A percentile compares a stretch with the other conserved stretches of the same genome.
These are phyloP conservation scores for Curvularia hawaiiensis DNA, from an alignment of 2,329 filamentous ascomycete species.

Conservation along the genomic window DNA sequence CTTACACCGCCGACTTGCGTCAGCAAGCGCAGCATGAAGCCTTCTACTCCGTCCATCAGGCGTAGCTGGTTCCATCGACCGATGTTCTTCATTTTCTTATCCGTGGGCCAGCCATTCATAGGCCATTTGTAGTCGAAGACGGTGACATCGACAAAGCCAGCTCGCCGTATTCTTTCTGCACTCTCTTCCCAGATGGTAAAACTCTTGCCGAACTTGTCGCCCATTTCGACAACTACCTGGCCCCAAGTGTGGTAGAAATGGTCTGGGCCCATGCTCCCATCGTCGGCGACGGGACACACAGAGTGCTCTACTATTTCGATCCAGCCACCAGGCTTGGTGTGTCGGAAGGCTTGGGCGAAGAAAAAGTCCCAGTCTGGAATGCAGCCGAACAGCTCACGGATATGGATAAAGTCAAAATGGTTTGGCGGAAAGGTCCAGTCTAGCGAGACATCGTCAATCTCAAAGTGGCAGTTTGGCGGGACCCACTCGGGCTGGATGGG, in stretches of 20 bases:
- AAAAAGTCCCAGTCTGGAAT: conserved; percentile 55
- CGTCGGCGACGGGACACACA: conserved; percentile 47
- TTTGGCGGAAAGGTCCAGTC: conserved; percentile 49
- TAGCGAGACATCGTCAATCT: conserved; percentile 53
- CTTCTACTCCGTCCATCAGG: conserved; percentile 46
- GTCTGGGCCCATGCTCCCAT: conserved; percentile 46
- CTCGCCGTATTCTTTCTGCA: conserved; percentile 37
- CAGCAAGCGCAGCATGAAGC: conserved; percentile 45
- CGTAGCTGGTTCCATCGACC: conserved; percentile 46
- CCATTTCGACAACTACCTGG: conserved; percentile 41
- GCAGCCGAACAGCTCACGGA: conserved; percentile 53
- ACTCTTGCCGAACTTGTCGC: conserved; percentile 46
- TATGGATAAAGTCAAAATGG: conserved; percentile 53
- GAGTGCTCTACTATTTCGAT: conserved; percentile 52
- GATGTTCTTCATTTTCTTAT: conserved; percentile 42
- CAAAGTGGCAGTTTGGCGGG: conserved; percentile 54
- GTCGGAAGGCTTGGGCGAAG: conserved; percentile 42
- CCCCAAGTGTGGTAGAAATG: conserved; percentile 47
- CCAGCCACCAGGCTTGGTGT: conserved; percentile 51
- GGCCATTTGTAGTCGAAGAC: conserved; percentile 44
- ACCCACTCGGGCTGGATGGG: conserved; percentile 57
- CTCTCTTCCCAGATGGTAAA: conserved; percentile 45
- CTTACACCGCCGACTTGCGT: conserved; percentile 43
- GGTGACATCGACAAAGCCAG: conserved; percentile 44
- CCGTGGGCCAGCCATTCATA: conserved; percentile 43